These are phyloP conservation scores for Aspergillus wentii DNA, from an alignment of 495 filamentous ascomycete species.

Conservation along the genomic window DNA sequence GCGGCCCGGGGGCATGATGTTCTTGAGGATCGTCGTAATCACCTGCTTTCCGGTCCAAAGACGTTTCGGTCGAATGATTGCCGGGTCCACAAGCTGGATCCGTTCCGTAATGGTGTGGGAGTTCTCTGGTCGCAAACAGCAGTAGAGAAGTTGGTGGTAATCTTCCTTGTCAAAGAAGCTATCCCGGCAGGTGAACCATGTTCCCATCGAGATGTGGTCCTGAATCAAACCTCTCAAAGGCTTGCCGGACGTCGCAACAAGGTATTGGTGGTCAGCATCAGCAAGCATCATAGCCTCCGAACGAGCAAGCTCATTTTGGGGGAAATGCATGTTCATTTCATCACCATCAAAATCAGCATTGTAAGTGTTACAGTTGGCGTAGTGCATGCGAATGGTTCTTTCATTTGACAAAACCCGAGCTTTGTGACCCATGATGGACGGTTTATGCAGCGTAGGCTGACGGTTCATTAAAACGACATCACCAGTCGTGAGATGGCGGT, in stretches of 20 bases:
- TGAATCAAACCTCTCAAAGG: constrained; percentile 96
- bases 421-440: constrained; percentile 98
- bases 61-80: constrained; percentile 72
- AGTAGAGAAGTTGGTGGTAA: constrained; percentile 90
- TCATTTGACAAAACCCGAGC: constrained; percentile 89
- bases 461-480: constrained; percentile 99
- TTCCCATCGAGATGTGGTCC: constrained; percentile 94
- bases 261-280: constrained; percentile 95
- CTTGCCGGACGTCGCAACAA: constrained; percentile 89
- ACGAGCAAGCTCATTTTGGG: constrained; percentile 91
- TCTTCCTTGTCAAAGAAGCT: constrained; percentile 86
- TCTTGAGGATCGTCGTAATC: constrained; percentile 87
- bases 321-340: constrained; percentile 99
- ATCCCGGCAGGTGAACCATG: constrained; percentile 85
- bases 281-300: constrained; percentile 88
- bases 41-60: constrained; percentile 99
- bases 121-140: constrained; percentile 81
- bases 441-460: constrained; percentile 98
- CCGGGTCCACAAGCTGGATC: constrained; percentile 73
- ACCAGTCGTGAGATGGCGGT: constrained; percentile 91
- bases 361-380: constrained; percentile 99
- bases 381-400: constrained; percentile 98
- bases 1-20: constrained; percentile 72
- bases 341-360: constrained; percentile 99
- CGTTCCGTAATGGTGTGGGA: constrained; percentile 67